phyloP scores from a whole-genome alignment of 306 rosid species.

The Trifolium pratense region DNA sequence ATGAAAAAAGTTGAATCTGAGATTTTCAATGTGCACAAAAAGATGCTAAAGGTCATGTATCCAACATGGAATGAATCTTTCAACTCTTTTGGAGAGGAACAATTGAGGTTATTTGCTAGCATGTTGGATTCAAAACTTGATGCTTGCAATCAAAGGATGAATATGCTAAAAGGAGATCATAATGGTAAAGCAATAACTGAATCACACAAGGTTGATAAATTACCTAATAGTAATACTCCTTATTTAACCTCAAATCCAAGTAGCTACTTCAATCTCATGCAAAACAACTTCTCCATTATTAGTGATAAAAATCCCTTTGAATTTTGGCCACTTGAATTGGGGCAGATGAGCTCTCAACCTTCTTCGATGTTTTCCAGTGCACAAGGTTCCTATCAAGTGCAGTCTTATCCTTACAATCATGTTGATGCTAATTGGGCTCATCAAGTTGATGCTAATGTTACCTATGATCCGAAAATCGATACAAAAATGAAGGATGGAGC shows the following conservation, averaged over 20 bases:
- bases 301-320: not conserved
- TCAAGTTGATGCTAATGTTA: not conserved
- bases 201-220: not conserved
- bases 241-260: conserved; percentile 17
- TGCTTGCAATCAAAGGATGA: conserved; percentile 36
- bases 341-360: conserved; percentile 29
- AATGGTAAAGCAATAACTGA: conserved; percentile 24
- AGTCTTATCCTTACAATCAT: not conserved
- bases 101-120: conserved; percentile 14
- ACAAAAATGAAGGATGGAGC: not conserved
- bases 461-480: not conserved
- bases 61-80: conserved; percentile 39
- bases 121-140: conserved; percentile 40
- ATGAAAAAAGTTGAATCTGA: conserved; percentile 39
- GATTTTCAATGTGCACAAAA: conserved; percentile 26
- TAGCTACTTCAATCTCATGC: conserved; percentile 21
- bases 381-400: not conserved
- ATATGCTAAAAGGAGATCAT: conserved; percentile 13
- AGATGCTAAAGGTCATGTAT: conserved; percentile 18
- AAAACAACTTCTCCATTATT: not conserved
- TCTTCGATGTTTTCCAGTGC: not conserved
- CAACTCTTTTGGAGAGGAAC: conserved; percentile 20
- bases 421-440: not conserved
- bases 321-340: conserved; percentile 1
- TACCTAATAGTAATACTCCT: not conserved